These are phyloP conservation scores for Asterella californica DNA, from an alignment of 225 moss, liverwort and hornwort genomes.

Conservation along the genomic window DNA sequence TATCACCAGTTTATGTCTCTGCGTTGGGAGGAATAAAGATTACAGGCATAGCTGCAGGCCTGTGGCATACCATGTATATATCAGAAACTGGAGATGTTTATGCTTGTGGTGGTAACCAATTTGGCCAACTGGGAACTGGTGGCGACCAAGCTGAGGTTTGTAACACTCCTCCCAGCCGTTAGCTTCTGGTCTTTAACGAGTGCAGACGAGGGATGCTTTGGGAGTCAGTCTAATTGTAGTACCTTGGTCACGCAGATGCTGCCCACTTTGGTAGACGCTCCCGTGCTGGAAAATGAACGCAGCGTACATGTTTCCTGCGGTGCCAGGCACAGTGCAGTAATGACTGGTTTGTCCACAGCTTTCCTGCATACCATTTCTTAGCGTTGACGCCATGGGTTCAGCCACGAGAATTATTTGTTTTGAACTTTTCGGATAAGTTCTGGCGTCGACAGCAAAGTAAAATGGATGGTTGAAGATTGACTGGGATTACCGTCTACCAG, in stretches of 20 bases:
- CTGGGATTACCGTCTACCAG: not conserved
- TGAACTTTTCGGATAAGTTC: not conserved
- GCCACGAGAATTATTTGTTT: not conserved
- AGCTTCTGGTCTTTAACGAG: not conserved
- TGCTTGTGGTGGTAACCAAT: constrained; percentile 92
- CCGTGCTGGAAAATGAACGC: constrained; percentile 72
- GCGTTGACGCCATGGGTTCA: not conserved
- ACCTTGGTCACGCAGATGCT: constrained; percentile 53
- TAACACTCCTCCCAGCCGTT: not conserved
- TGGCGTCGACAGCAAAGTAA: not conserved
- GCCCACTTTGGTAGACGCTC: constrained; percentile 76
- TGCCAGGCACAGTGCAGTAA: constrained; percentile 80
- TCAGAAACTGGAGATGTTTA: constrained; percentile 84
- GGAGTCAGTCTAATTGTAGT: not conserved
- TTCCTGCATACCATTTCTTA: not conserved
- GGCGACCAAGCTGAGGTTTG: constrained; percentile 88
- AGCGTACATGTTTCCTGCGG: constrained; percentile 72
- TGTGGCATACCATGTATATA: constrained; percentile 85
- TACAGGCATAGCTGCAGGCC: constrained; percentile 71
- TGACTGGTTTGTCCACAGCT: constrained; percentile 53
- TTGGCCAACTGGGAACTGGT: constrained; percentile 86
- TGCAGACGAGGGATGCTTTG: not conserved
- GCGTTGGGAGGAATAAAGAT: constrained; percentile 71
- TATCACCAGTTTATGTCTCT: constrained; percentile 65
- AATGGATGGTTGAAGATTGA: not conserved